Conservation (phyloP, 331 rosid genomes). For the Rhamnella rubrinervis region DNA sequence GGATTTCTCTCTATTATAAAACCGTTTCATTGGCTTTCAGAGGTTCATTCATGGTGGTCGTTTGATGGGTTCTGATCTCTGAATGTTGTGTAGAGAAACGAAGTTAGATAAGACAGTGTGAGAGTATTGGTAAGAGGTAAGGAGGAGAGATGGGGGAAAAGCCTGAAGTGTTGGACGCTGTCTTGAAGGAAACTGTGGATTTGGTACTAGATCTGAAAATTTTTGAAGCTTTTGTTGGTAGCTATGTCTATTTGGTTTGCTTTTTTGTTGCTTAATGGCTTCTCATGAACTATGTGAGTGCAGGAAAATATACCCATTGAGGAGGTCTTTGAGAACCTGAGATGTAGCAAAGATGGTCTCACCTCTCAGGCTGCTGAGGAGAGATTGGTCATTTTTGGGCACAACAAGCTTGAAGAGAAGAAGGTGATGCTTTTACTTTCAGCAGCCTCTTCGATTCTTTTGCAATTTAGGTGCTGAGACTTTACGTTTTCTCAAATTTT, state of each 20-base stretch:
- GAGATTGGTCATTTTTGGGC: constrained; percentile 75
- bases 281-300: constrained; percentile 32
- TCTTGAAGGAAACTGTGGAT: constrained; percentile 93
- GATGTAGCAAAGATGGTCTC: constrained; percentile 94
- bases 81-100: constrained; percentile 40
- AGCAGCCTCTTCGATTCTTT: not conserved
- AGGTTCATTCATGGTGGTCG: constrained; percentile 29
- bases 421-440: constrained; percentile 31
- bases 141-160: constrained; percentile 62
- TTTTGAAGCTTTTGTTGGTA: constrained; percentile 18
- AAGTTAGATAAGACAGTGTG: constrained; percentile 31
- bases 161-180: constrained; percentile 83
- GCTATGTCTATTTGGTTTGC: constrained; percentile 9
- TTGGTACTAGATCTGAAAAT: constrained; percentile 81
- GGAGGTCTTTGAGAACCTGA: constrained; percentile 90
- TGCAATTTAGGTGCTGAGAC: not conserved
- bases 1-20: not conserved
- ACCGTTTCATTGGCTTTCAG: constrained; percentile 17
- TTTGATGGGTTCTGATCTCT: constrained; percentile 35
- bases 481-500: constrained; percentile 5
- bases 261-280: constrained; percentile 11
- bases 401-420: constrained; percentile 97
- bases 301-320: constrained; percentile 97
- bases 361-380: constrained; percentile 81
- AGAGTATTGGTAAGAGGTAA: constrained; percentile 11